Percentiles rank a stretch among this genome's conserved stretches.
These are phyloP conservation scores for Cephaloascus albidus DNA, from an alignment of 805 yeast genomes.

Conservation along the genomic window DNA sequence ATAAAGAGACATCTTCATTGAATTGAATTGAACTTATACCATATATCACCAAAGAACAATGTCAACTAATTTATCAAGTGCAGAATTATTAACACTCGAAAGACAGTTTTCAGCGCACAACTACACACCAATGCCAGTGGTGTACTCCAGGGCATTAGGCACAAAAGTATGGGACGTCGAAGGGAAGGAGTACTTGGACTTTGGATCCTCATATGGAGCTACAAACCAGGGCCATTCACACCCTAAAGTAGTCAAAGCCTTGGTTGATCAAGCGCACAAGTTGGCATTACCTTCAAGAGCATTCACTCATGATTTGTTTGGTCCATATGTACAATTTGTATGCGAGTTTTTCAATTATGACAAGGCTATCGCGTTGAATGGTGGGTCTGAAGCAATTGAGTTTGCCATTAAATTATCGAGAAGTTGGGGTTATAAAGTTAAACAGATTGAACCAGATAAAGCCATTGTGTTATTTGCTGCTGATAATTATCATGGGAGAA, in stretches of 20 bases:
- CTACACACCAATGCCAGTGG: constrained; percentile 16
- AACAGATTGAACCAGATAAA: background rate
- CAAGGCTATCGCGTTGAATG: constrained; percentile 1
- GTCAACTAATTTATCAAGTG: too few relatives aligned
- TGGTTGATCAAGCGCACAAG: constrained; percentile 1
- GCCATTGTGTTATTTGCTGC: constrained; percentile 1
- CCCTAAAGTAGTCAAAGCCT: too few relatives aligned
- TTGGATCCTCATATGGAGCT: constrained; percentile 15
- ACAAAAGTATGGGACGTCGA: constrained; percentile 13
- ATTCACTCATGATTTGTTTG: constrained; percentile 1
- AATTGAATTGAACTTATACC: too few relatives aligned
- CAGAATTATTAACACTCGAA: too few relatives aligned
- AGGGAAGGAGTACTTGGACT: constrained; percentile 13
- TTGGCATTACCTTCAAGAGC: constrained; percentile 1
- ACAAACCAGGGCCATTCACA: constrained; percentile 17
- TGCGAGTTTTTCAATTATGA: constrained; percentile 1
- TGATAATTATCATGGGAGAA: constrained; percentile 1
- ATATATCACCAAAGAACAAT: too few relatives aligned
- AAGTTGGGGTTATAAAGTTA: background rate
- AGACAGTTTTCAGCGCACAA: constrained; percentile 14
- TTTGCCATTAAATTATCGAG: background rate
- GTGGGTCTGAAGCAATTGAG: constrained; percentile 1
- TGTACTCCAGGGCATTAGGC: constrained; percentile 11
- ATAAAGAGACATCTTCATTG: too few relatives aligned
- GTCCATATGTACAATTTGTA: constrained; percentile 1